Evolutionary conservation across 495 filamentous ascomycete species (phyloP).

Genomic region (Rhypophila decipiens): DNA sequence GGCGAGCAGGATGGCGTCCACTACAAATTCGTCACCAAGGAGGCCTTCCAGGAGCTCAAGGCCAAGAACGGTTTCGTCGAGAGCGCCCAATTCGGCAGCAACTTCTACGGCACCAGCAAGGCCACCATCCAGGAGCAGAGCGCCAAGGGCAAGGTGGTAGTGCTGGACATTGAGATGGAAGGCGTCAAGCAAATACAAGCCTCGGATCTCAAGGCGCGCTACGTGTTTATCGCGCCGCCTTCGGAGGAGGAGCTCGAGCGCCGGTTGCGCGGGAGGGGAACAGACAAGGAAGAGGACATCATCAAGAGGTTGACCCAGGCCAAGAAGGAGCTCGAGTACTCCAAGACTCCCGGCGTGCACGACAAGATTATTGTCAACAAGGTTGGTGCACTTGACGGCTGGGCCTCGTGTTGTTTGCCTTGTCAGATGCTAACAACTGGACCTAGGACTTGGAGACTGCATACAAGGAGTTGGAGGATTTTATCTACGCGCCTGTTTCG

Average conservation of each 20-base stretch:
- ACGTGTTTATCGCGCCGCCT: slow-evolving; percentile 79
- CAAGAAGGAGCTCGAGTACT: slow-evolving; percentile 72
- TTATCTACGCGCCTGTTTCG: slow-evolving; percentile 34
- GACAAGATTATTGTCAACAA: slow-evolving; percentile 88
- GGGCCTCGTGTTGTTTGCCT: neutral
- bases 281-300: slow-evolving; percentile 74
- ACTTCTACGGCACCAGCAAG: slow-evolving; percentile 80
- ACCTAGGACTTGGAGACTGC: slow-evolving; percentile 65
- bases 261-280: slow-evolving; percentile 73
- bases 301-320: slow-evolving; percentile 72
- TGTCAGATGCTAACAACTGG: neutral
- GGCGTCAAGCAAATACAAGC: slow-evolving; percentile 92
- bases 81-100: slow-evolving; percentile 74
- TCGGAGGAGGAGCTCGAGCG: slow-evolving; percentile 66
- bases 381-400: slow-evolving; percentile 12
- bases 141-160: slow-evolving; percentile 57
- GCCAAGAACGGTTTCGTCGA: slow-evolving; percentile 75
- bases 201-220: slow-evolving; percentile 68
- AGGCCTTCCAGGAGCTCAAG: slow-evolving; percentile 64
- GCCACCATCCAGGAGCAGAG: slow-evolving; percentile 68
- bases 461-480: slow-evolving; percentile 70
- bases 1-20: slow-evolving; percentile 71
- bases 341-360: slow-evolving; percentile 65
- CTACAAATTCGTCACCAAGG: slow-evolving; percentile 73
- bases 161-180: slow-evolving; percentile 95